Evolutionary conservation across 257 asterid genomes (phyloP).

Genomic region (Catharanthus roseus): DNA sequence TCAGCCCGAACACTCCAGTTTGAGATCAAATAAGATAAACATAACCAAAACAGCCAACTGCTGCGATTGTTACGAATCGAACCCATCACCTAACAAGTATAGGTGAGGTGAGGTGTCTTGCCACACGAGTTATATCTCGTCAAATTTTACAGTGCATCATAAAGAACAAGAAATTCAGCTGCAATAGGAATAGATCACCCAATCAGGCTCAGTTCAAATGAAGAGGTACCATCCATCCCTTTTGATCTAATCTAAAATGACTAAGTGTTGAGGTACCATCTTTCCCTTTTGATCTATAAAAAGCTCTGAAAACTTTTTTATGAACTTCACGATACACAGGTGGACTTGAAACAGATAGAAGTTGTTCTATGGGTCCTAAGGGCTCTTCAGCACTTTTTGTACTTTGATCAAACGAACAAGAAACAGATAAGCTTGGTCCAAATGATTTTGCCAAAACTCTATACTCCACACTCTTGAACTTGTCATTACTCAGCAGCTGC

Average conservation of each 20-base stretch:
- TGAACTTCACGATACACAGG: conserved; percentile 39
- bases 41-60: no score
- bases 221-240: neutral
- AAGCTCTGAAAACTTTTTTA: conserved; percentile 35
- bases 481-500: conserved; percentile 57
- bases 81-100: no score
- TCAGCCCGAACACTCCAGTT: no score
- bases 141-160: no score
- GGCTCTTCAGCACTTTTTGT: conserved; percentile 22
- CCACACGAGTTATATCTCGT: no score
- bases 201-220: no score
- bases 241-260: conserved; percentile 14
- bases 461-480: conserved; percentile 65
- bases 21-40: no score
- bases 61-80: no score
- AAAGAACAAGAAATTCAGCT: no score
- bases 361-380: conserved; percentile 46
- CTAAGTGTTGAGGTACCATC: conserved; percentile 37
- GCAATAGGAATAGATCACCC: no score
- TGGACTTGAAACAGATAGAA: conserved; percentile 33
- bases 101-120: no score
- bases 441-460: conserved; percentile 38
- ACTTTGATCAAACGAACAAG: conserved; percentile 55
- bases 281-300: conserved; percentile 31
- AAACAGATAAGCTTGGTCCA: conserved; percentile 51